Conservation (phyloP, 805 yeast species). For the Starmerella etchellsii region DNA sequence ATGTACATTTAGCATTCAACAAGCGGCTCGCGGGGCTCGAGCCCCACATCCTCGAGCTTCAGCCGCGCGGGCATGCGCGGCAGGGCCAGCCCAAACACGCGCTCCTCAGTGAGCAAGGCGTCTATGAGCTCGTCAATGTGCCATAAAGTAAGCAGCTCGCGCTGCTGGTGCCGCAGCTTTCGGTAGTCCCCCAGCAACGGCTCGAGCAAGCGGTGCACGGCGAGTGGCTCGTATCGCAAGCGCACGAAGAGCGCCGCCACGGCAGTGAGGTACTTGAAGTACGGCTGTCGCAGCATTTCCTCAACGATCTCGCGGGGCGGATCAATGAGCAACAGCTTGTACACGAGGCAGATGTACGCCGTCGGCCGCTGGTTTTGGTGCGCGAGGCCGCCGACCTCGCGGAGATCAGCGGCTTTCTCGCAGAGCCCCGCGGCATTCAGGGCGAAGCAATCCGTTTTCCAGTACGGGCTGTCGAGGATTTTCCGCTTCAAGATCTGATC, state of each 20-base stretch:
- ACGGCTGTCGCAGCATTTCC: slow-evolving; percentile 44
- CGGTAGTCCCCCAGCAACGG: slow-evolving; percentile 52
- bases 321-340: slow-evolving; percentile 62
- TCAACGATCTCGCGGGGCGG: slow-evolving; percentile 49
- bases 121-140: slow-evolving; percentile 71
- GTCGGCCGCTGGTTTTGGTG: slow-evolving; percentile 46
- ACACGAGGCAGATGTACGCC: slow-evolving; percentile 61
- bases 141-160: slow-evolving; percentile 29
- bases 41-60: slow-evolving; percentile 27
- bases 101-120: slow-evolving; percentile 38
- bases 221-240: slow-evolving; percentile 33
- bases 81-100: slow-evolving; percentile 61
- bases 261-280: slow-evolving; percentile 67
- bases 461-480: slow-evolving; percentile 43
- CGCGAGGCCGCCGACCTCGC: slow-evolving; percentile 48
- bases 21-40: slow-evolving; percentile 8
- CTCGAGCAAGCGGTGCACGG: slow-evolving; percentile 41
- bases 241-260: slow-evolving; percentile 50
- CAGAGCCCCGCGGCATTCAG: slow-evolving; percentile 38
- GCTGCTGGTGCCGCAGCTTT: slow-evolving; percentile 43
- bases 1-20: too few species aligned
- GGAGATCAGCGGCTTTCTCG: slow-evolving; percentile 36
- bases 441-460: slow-evolving; percentile 44
- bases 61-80: slow-evolving; percentile 42
- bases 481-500: slow-evolving; percentile 38